A percentile compares a stretch with the other conserved stretches of the same genome.
These are phyloP conservation scores for Coemansia biformis DNA, from an alignment of 192 early-diverging fungal genomes.

Conservation along the genomic window DNA sequence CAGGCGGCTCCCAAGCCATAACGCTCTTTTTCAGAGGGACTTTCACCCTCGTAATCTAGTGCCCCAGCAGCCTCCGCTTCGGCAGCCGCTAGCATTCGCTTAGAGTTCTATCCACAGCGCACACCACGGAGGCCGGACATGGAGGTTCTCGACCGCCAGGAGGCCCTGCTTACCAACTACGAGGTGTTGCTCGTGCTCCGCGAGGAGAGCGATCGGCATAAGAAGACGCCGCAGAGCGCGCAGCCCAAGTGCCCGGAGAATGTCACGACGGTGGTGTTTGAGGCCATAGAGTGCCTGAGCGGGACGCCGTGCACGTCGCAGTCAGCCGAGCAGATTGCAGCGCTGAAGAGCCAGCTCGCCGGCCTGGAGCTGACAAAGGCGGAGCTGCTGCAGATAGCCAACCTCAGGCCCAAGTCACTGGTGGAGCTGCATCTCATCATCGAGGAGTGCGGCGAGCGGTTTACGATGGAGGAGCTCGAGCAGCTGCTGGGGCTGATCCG, in stretches of 20 bases:
- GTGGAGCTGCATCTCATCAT: constrained; percentile 68
- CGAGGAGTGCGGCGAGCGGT: constrained; percentile 69
- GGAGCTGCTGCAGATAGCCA: constrained; percentile 71
- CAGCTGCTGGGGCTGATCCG: constrained; percentile 50
- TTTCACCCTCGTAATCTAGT: too few species aligned
- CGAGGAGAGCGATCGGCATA: constrained; percentile 50
- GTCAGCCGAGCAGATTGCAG: constrained; percentile 48
- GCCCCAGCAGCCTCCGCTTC: too few species aligned
- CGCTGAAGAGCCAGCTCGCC: constrained; percentile 45
- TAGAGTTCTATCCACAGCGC: too few species aligned
- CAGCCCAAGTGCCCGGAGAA: constrained; percentile 58
- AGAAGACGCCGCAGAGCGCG: constrained; percentile 32
- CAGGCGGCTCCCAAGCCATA: too few species aligned
- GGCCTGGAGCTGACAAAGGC: constrained; percentile 60
- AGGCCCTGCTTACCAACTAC: constrained; percentile 63
- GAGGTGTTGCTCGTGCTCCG: constrained; percentile 59
- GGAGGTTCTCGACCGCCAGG: constrained; percentile 59
- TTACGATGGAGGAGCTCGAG: constrained; percentile 52
- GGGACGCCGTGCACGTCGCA: constrained; percentile 58
- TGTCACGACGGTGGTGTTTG: constrained; percentile 60
- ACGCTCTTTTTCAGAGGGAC: too few species aligned
- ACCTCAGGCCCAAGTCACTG: constrained; percentile 57
- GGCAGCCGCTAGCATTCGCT: too few species aligned
- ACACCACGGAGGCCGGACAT: too few species aligned
- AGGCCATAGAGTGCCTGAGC: constrained; percentile 55